phyloP scores from a whole-genome alignment of 2,329 filamentous ascomycete genomes.

The Paecilomyces variotii region DNA sequence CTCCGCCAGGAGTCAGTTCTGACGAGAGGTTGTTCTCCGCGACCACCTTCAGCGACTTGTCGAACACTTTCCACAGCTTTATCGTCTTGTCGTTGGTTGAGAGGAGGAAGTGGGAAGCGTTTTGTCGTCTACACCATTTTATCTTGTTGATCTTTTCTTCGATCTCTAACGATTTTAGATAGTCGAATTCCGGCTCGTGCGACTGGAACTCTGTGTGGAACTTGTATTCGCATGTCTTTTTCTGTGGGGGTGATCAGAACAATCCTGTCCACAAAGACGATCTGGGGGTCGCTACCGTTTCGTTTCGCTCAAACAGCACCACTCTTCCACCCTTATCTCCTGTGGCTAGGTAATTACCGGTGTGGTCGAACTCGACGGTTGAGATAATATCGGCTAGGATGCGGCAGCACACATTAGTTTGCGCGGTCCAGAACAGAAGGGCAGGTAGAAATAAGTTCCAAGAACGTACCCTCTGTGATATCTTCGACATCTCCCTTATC shows the following conservation, averaged over 20 bases:
- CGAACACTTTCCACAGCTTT: conserved; percentile 99
- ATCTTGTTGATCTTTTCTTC: conserved; percentile 99
- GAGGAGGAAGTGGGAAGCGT: conserved; percentile 94
- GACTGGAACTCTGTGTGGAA: conserved; percentile 99
- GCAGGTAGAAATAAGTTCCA: background rate
- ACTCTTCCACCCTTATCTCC: conserved; percentile 46
- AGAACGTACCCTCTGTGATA: conserved; percentile 76
- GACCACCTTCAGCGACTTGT: conserved; percentile 98
- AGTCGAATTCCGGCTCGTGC: conserved; percentile 98
- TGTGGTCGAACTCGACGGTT: conserved; percentile 46
- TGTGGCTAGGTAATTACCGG: conserved; percentile 45
- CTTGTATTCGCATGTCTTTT: conserved; percentile 99
- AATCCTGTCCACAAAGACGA: background rate
- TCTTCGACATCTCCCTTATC: conserved; percentile 99
- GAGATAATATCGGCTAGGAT: conserved; percentile 43
- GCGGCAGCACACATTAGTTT: conserved; percentile 5
- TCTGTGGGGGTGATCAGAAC: conserved; percentile 50
- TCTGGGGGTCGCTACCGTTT: conserved; percentile 59
- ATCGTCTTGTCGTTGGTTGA: conserved; percentile 99
- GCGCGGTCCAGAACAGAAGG: background rate
- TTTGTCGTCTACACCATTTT: conserved; percentile 98
- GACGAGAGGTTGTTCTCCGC: conserved; percentile 97
- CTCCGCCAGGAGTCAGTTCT: conserved; percentile 73
- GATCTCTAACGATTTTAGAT: conserved; percentile 97
- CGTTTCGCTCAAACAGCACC: conserved; percentile 63